Evolutionary conservation across 1,284 basidiomycete species (phyloP).

Genomic region (Gomphus bonarii): DNA sequence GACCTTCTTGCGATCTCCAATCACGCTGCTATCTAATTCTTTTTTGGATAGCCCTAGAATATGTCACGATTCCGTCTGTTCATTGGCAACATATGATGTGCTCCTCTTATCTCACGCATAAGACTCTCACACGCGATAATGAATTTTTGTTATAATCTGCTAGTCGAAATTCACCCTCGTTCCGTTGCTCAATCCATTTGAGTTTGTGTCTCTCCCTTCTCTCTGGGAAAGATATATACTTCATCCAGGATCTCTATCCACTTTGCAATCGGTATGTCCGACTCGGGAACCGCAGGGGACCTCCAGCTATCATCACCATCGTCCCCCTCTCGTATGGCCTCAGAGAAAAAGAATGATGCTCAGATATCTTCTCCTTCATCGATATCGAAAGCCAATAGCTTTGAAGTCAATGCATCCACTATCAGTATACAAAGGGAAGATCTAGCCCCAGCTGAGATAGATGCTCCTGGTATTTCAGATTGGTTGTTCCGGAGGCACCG

Average conservation of each 20-base stretch:
- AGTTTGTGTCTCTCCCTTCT: not conserved
- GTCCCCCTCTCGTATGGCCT: not conserved
- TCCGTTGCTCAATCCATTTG: not conserved
- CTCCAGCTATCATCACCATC: not conserved
- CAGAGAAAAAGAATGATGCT: not conserved
- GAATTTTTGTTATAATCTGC: not conserved
- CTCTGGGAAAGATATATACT: not conserved
- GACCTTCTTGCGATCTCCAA: not conserved
- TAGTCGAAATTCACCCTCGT: not conserved
- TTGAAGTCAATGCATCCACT: not conserved
- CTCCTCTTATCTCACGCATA: not conserved
- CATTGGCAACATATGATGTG: not conserved
- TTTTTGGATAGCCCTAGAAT: not conserved
- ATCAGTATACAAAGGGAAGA: not conserved
- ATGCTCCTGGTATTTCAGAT: conserved; percentile 12
- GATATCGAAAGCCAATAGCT: not conserved
- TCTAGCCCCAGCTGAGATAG: not conserved
- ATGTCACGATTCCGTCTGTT: not conserved
- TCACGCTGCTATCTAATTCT: not conserved
- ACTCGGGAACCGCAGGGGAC: not conserved
- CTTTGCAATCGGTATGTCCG: not conserved
- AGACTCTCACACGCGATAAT: not conserved
- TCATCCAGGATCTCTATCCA: not conserved
- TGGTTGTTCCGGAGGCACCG: conserved; percentile 14
- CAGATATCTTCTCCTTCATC: not conserved